Evolutionary conservation across 2,329 filamentous ascomycete genomes (phyloP).

Genomic region (Exophiala dermatitidis): DNA sequence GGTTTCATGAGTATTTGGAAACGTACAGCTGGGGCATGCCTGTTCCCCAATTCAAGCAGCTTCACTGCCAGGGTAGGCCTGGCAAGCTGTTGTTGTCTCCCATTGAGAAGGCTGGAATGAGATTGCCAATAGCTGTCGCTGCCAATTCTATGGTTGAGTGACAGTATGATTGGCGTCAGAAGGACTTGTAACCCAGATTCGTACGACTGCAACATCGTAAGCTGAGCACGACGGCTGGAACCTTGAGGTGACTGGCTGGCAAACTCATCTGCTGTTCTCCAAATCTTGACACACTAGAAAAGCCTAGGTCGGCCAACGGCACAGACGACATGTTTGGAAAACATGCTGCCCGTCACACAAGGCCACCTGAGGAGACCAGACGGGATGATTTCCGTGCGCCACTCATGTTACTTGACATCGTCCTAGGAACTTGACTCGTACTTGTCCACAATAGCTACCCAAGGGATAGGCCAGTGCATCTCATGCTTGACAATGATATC

Average conservation of each 20-base stretch:
- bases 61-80: background rate
- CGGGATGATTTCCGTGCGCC: constrained; percentile 2
- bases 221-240: background rate
- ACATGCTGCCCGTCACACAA: background rate
- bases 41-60: background rate
- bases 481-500: background rate
- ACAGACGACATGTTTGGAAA: background rate
- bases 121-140: background rate
- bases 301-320: background rate
- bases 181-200: background rate
- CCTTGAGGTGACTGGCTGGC: background rate
- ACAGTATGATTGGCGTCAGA: background rate
- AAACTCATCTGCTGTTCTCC: background rate
- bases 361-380: background rate
- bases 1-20: constrained; percentile 3
- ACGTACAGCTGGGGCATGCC: background rate
- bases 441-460: background rate
- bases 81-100: background rate
- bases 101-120: background rate
- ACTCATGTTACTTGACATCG: background rate
- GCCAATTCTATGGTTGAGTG: background rate
- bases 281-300: background rate
- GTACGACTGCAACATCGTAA: background rate
- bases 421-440: background rate
- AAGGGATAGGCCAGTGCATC: background rate